A percentile compares a stretch with the other conserved stretches of the same genome.
phyloP scores from a whole-genome alignment of 2,329 filamentous ascomycete species.

The Claviceps sorghi region DNA sequence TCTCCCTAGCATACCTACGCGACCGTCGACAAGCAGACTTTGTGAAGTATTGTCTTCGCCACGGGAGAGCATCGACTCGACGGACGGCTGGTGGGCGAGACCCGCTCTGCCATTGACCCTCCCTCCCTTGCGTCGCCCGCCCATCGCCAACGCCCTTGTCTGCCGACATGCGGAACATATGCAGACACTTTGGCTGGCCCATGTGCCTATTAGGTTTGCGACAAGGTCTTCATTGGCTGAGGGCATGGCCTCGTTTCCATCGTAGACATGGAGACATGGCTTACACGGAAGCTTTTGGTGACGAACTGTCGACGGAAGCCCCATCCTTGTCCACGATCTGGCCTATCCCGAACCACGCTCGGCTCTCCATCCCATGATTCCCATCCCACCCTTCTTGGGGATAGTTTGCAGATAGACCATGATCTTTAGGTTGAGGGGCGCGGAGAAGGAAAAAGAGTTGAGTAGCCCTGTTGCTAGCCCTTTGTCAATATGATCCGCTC shows the following conservation, averaged over 20 bases:
- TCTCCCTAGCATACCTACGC: constrained; percentile 26
- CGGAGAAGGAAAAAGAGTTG: constrained; percentile 8
- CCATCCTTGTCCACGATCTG: constrained; percentile 2
- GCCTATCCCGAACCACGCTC: constrained; percentile 2
- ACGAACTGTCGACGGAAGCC: constrained; percentile 8
- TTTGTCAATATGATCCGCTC: constrained; percentile 20
- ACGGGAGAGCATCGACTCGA: neutral
- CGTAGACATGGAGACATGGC: constrained; percentile 15
- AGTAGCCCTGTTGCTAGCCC: constrained; percentile 13
- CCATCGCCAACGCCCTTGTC: constrained; percentile 17
- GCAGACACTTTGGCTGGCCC: constrained; percentile 19
- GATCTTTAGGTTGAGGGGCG: constrained; percentile 18
- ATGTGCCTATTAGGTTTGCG: constrained; percentile 19
- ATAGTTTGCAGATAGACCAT: constrained; percentile 20
- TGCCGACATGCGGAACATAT: constrained; percentile 5
- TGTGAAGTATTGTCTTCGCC: constrained; percentile 2
- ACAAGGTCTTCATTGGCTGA: constrained; percentile 15
- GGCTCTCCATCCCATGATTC: constrained; percentile 7
- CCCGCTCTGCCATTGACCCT: constrained; percentile 12
- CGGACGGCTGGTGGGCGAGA: constrained; percentile 10
- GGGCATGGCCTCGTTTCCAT: constrained; percentile 6
- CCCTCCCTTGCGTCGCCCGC: constrained; percentile 19
- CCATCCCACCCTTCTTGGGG: constrained; percentile 5
- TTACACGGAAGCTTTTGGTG: constrained; percentile 9
- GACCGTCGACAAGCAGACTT: constrained; percentile 1